These are phyloP conservation scores for Ustilago tritici DNA, from an alignment of 1,284 basidiomycete species.

Conservation along the genomic window DNA sequence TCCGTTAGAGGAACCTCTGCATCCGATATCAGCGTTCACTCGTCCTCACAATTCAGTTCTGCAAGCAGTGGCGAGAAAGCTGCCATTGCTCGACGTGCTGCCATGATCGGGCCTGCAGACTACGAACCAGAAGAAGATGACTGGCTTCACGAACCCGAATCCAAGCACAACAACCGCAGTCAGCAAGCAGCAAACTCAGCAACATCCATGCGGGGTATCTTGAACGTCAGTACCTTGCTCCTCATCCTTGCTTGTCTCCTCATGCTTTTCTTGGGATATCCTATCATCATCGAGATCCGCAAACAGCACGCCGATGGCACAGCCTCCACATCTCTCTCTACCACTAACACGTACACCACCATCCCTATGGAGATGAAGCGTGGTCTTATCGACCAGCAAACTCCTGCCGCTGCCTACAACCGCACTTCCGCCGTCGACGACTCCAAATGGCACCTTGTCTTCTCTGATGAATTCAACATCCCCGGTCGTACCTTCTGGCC, in stretches of 20 bases:
- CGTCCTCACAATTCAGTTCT: slow-evolving; percentile 15
- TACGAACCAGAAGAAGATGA: slow-evolving; percentile 33
- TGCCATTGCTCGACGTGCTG: slow-evolving; percentile 1
- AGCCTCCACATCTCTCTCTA: slow-evolving; percentile 5
- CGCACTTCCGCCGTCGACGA: slow-evolving; percentile 19
- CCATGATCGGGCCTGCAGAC: background rate
- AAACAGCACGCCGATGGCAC: slow-evolving; percentile 25
- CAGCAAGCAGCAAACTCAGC: background rate
- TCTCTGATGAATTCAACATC: slow-evolving; percentile 79
- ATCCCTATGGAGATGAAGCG: slow-evolving; percentile 36
- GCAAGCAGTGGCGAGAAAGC: slow-evolving; percentile 18
- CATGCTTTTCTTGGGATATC: slow-evolving; percentile 67
- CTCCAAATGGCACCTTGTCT: slow-evolving; percentile 73
- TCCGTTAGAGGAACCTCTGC: slow-evolving; percentile 6
- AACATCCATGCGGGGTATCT: slow-evolving; percentile 35
- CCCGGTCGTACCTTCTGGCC: slow-evolving; percentile 75
- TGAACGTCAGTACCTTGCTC: slow-evolving; percentile 57
- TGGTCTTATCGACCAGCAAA: slow-evolving; percentile 55
- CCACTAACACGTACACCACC: slow-evolving; percentile 17
- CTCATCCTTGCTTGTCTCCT: slow-evolving; percentile 51
- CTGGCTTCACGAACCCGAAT: slow-evolving; percentile 33
- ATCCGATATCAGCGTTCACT: slow-evolving; percentile 24
- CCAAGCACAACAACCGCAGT: slow-evolving; percentile 5
- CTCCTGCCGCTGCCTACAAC: slow-evolving; percentile 27
- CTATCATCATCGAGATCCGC: slow-evolving; percentile 50